A percentile compares a stretch with the other conserved stretches of the same genome.
Evolutionary conservation across 139 green algal genomes (phyloP).

Genomic region (Asterochloris erici): DNA sequence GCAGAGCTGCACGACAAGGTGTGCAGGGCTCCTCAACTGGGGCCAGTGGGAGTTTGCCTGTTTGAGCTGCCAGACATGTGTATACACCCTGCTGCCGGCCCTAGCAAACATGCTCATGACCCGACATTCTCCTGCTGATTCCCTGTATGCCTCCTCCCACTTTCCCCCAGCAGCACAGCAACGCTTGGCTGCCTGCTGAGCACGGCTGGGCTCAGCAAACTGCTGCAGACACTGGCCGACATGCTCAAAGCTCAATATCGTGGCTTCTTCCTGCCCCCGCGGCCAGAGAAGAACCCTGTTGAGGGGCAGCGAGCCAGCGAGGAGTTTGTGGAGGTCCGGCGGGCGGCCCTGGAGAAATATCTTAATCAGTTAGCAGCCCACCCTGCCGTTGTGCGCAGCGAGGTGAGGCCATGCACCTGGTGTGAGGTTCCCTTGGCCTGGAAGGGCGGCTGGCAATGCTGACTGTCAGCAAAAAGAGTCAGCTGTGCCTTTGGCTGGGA

Average conservation of each 20-base stretch:
- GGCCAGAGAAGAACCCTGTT: conserved; percentile 87
- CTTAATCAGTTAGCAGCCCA: conserved; percentile 75
- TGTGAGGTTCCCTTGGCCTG: no score
- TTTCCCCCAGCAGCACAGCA: background rate
- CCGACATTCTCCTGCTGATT: no score
- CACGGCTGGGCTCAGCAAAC: background rate
- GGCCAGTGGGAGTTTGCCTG: no score
- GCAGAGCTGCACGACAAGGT: no score
- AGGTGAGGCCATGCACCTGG: background rate
- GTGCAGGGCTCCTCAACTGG: no score
- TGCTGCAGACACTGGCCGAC: conserved; percentile 57
- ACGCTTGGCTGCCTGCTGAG: background rate
- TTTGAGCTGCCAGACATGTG: no score
- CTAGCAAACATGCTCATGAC: no score
- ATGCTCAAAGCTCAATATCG: conserved; percentile 65
- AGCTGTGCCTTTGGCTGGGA: background rate
- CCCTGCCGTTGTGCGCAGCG: conserved; percentile 50
- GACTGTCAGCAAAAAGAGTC: no score
- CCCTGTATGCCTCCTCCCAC: no score
- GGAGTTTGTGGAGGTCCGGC: conserved; percentile 81
- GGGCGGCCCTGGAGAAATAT: conserved; percentile 77
- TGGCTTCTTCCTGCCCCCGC: conserved; percentile 87
- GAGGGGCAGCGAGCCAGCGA: conserved; percentile 48
- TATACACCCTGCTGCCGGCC: no score
- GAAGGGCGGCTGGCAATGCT: no score